Evolutionary conservation across 2,329 filamentous ascomycete species (phyloP), one percentile per base, ranked within the genome.

Genomic region (Nigrospora sphaerica): DNA sequence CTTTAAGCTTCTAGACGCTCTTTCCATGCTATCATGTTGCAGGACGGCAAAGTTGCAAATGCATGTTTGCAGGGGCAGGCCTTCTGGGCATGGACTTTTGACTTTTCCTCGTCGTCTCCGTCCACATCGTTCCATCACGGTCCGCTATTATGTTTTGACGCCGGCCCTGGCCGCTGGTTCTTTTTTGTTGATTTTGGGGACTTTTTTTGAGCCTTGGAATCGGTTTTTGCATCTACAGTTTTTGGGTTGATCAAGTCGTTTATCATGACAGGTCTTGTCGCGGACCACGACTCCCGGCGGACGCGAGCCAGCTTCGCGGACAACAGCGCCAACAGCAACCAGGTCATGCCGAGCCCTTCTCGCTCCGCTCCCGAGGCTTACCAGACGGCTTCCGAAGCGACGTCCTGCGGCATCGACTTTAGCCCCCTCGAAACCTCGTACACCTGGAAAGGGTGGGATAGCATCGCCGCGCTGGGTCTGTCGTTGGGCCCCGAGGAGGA

Each of bases 201-300:
- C 48, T 55, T 54, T 66, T 66, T 70, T 65, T 64, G 63, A 64
- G 62, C 68, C 67, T 73, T 72, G 70, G 67, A 65, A 62, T 62
- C 60, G 49, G 58, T 65, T 63, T 58, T 65, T 63, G 56, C 52
- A 57, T 62, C 45, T 52, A 46, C 46, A 42, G 35, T 48, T 49
- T 49, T 52, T 49, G 52, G 52, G 52, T 49, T 39, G 17, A 32
- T 31, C 34, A 32, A 39, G 28, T 34, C 36, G 13, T 13, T 33
- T 52, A 57, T 40, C 50, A 71, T 70, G 67, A 62, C 65, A 44
- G 55, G 61, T 47, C 54, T 57, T 47, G 39, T 46, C 39, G 43
- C 55, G 42, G 48, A 46, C 34, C 56, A 62, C 39, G 49, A 61
- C 46, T 58, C 63, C 50, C 57, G 61, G 47, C 54, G 48, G 49